These are phyloP conservation scores for Colletotrichum sp. DNA, from an alignment of 2,329 filamentous ascomycete genomes.

Conservation along the genomic window DNA sequence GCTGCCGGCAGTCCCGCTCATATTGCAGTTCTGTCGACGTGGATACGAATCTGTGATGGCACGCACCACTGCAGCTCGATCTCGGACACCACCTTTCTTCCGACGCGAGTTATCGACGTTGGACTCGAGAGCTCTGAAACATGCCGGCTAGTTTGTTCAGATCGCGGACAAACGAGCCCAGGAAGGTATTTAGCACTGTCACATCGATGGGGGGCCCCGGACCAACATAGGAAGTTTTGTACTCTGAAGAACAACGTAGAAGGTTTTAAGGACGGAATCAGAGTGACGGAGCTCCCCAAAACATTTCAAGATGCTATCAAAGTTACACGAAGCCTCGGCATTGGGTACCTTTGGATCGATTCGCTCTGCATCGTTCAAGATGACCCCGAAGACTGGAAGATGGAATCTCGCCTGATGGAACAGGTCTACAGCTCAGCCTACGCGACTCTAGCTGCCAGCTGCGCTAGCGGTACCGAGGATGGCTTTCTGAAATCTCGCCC, in stretches of 20 bases:
- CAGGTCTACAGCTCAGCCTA: constrained; percentile 1
- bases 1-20: background rate
- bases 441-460: background rate
- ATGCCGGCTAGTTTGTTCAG: background rate
- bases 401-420: constrained; percentile 15
- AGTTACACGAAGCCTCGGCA: background rate
- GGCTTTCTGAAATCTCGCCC: background rate
- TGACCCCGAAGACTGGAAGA: constrained; percentile 18
- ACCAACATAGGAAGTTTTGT: background rate
- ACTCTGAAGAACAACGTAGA: background rate
- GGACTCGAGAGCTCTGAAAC: too few relatives aligned
- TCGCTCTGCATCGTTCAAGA: constrained; percentile 5
- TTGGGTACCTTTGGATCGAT: constrained; percentile 24
- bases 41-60: background rate
- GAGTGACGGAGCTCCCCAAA: background rate
- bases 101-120: background rate
- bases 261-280: background rate
- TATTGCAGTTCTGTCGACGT: background rate
- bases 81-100: background rate
- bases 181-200: background rate
- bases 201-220: background rate
- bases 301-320: constrained; percentile 19
- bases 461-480: background rate
- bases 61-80: background rate
- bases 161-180: background rate